phyloP scores from a whole-genome alignment of 257 asterid genomes.

The Jaltomata sinuosa region DNA sequence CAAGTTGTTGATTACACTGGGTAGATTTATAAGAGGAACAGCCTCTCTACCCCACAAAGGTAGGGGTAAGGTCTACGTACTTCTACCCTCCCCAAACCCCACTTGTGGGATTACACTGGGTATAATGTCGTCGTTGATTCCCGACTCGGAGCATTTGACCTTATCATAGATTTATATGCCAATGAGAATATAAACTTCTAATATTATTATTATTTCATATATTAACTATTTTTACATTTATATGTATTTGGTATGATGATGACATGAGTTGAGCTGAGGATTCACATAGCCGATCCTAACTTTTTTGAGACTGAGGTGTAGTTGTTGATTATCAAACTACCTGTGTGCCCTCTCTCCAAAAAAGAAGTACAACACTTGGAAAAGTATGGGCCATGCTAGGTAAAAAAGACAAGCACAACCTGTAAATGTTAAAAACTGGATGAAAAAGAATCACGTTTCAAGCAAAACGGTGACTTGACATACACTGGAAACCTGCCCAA shows the following conservation, averaged over 20 bases:
- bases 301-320: neutral
- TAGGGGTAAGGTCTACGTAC: too few species aligned
- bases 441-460: neutral
- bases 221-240: neutral
- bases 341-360: neutral
- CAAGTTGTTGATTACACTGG: too few species aligned
- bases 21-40: too few species aligned
- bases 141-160: neutral
- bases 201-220: neutral
- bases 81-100: too few species aligned
- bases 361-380: neutral
- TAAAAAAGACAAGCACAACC: neutral
- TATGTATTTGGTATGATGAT: neutral
- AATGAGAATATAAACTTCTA: neutral
- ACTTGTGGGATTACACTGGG: too few species aligned
- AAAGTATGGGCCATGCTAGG: neutral
- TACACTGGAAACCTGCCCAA: conserved; percentile 98
- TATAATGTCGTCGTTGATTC: too few species aligned
- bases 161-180: neutral
- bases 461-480: conserved; percentile 16
- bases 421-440: neutral
- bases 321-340: neutral
- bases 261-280: neutral
- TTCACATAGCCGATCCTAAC: neutral
- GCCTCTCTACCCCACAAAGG: too few species aligned